Conservation (phyloP, 2,329 filamentous ascomycete genomes). For the Ilyonectria robusta region DNA sequence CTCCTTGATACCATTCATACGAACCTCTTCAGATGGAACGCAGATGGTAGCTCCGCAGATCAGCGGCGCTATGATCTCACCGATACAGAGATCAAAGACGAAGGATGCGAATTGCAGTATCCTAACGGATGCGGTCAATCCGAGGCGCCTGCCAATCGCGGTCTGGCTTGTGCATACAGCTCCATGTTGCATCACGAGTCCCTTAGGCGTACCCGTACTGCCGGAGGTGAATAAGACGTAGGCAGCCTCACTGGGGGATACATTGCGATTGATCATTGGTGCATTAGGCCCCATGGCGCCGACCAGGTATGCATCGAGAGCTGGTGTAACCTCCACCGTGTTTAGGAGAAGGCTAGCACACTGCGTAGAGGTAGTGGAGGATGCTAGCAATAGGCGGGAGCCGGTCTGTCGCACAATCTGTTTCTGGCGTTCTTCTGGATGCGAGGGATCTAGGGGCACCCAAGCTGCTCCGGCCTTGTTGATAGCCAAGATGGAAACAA, state of each 20-base stretch:
- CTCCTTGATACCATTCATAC: constrained; percentile 12
- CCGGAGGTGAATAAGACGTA: constrained; percentile 49
- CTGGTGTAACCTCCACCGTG: constrained; percentile 2
- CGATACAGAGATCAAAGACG: constrained; percentile 25
- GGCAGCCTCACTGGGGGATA: constrained; percentile 3
- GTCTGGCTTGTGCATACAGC: constrained; percentile 32
- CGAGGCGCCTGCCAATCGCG: constrained; percentile 16
- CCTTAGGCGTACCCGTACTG: constrained; percentile 46
- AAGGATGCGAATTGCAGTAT: constrained; percentile 35
- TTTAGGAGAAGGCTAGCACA: not conserved
- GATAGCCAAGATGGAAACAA: constrained; percentile 17
- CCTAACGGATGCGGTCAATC: constrained; percentile 16
- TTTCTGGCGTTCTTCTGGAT: constrained; percentile 13
- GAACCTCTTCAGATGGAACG: constrained; percentile 20
- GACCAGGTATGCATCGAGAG: constrained; percentile 1
- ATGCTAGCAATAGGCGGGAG: not conserved
- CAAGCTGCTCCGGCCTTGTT: constrained; percentile 22
- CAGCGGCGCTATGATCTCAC: constrained; percentile 29
- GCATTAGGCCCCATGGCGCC: not conserved
- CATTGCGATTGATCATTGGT: not conserved
- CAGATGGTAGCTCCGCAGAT: constrained; percentile 30
- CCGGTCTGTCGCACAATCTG: constrained; percentile 15
- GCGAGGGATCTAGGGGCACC: constrained; percentile 17
- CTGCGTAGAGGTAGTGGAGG: not conserved
- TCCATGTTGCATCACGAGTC: constrained; percentile 40